These are phyloP conservation scores for Colletotrichum kahawae DNA, from an alignment of 2,329 filamentous ascomycete genomes.

Conservation along the genomic window DNA sequence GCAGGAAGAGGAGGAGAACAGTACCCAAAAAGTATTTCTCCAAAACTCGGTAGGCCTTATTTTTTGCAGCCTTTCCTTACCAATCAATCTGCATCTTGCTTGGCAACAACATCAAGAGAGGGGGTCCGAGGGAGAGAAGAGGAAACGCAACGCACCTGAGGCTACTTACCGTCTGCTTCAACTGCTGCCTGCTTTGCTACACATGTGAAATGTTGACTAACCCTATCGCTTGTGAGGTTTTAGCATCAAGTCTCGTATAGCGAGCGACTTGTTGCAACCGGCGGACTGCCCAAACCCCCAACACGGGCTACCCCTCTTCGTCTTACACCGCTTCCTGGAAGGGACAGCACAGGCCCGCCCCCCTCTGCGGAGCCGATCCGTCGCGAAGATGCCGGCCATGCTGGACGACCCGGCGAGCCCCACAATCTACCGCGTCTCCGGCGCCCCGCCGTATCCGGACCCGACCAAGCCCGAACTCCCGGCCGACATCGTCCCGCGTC, in stretches of 20 bases:
- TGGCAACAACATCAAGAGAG: neutral
- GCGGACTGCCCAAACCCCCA: neutral
- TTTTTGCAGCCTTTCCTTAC: constrained; percentile 17
- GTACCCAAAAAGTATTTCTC: neutral
- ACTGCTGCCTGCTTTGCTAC: neutral
- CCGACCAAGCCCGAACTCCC: constrained; percentile 69
- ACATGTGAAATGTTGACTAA: constrained; percentile 20
- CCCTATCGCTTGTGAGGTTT: neutral
- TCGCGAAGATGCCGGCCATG: constrained; percentile 72
- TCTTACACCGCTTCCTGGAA: neutral
- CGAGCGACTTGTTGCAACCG: neutral
- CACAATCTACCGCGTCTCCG: constrained; percentile 73
- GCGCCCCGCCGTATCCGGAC: constrained; percentile 68
- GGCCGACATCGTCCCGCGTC: constrained; percentile 70
- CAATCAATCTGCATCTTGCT: neutral
- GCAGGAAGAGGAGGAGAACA: neutral
- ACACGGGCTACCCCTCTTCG: neutral
- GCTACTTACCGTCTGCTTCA: neutral
- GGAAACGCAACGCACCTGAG: neutral
- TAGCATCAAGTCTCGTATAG: neutral
- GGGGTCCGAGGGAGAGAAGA: neutral
- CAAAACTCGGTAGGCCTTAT: constrained; percentile 20
- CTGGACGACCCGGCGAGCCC: constrained; percentile 77
- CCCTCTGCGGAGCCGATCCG: neutral
- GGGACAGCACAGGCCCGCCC: constrained; percentile 3